Evolutionary conservation across 2,329 filamentous ascomycete species (phyloP).

Genomic region (Fusarium protoensiforme): DNA sequence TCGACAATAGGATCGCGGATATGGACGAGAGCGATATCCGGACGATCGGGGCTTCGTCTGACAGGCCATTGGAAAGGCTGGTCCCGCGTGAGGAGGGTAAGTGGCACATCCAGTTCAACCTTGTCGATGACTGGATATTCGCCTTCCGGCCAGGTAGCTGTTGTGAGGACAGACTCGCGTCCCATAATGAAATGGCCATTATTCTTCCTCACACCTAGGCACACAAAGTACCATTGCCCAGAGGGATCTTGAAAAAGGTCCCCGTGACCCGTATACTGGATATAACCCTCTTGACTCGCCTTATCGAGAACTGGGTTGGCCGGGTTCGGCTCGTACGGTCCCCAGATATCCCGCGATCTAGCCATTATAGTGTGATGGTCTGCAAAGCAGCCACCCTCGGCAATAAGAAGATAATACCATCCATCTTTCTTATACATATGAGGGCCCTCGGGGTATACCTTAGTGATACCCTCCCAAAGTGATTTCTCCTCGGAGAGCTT

Average conservation of each 20-base stretch:
- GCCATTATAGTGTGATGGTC: too few species aligned
- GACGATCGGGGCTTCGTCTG: neutral
- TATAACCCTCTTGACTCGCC: neutral
- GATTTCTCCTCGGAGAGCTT: neutral
- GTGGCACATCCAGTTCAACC: neutral
- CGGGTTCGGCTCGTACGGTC: neutral
- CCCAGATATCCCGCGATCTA: neutral
- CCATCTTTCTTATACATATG: neutral
- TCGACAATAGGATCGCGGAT: neutral
- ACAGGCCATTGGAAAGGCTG: neutral
- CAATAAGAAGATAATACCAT: neutral
- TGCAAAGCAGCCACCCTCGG: too few species aligned
- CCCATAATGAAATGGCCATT: neutral
- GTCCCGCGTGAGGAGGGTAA: neutral
- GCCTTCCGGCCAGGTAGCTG: neutral
- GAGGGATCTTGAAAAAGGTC: neutral
- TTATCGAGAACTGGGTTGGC: neutral
- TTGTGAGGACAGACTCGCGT: neutral
- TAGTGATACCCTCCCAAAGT: neutral
- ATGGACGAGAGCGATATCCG: neutral
- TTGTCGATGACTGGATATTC: neutral
- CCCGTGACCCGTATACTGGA: neutral
- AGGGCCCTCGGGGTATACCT: too few species aligned
- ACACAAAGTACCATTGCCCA: neutral
- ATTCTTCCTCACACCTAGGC: neutral